These are phyloP conservation scores for Torulaspora pretoriensis DNA, from an alignment of 1,139 yeast species.

Conservation along the genomic window DNA sequence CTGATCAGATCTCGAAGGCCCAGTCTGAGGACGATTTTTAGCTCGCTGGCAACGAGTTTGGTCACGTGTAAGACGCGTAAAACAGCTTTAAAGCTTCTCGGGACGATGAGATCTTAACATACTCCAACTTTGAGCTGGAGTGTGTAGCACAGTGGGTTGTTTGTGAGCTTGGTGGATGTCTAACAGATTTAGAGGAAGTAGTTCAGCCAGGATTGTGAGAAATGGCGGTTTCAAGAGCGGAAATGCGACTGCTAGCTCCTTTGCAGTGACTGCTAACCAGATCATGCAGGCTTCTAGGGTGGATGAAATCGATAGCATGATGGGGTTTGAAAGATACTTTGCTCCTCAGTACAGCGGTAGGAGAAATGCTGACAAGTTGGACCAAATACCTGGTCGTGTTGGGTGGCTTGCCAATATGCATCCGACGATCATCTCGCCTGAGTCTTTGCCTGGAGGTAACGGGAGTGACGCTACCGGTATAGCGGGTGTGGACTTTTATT, in stretches of 20 bases:
- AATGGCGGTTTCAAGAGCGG: slow-evolving; percentile 29
- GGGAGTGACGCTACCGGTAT: slow-evolving; percentile 60
- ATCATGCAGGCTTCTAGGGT: slow-evolving; percentile 39
- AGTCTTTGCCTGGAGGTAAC: slow-evolving; percentile 28
- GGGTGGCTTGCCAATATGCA: slow-evolving; percentile 95
- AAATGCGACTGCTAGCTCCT: slow-evolving; percentile 17
- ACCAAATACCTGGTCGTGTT: slow-evolving; percentile 62
- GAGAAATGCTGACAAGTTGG: slow-evolving; percentile 35
- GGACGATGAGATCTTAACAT: slow-evolving; percentile 1
- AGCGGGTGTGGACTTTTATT: slow-evolving; percentile 91
- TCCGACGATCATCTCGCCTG: slow-evolving; percentile 39
- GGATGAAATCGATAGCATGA: slow-evolving; percentile 63
- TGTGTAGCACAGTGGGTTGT: not conserved
- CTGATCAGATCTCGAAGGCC: too few species aligned
- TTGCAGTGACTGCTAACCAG: slow-evolving; percentile 36
- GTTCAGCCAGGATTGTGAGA: slow-evolving; percentile 51
- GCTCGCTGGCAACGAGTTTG: not conserved
- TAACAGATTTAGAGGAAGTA: slow-evolving; percentile 45
- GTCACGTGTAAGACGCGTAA: slow-evolving; percentile 6
- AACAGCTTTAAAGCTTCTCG: not conserved
- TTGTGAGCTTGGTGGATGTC: slow-evolving; percentile 8
- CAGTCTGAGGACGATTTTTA: not conserved
- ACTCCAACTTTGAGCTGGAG: not conserved
- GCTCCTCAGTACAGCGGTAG: slow-evolving; percentile 31
- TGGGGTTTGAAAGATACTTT: slow-evolving; percentile 72